Base-by-base conservation (phyloP, 352 stramenopile genomes). In the Phytophthora pseudosyringae region DNA sequence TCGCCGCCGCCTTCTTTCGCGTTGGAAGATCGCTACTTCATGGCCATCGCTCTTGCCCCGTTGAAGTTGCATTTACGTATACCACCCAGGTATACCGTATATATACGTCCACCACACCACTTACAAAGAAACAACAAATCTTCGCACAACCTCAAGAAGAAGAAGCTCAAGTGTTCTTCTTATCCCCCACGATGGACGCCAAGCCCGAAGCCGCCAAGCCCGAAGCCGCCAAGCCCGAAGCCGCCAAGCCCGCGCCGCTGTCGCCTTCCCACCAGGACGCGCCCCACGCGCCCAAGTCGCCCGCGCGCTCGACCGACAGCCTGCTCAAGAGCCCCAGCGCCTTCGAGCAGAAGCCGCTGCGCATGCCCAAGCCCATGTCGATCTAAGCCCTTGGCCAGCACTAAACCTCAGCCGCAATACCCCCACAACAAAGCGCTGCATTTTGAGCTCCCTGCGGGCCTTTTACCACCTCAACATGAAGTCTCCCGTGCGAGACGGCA, bases 351-450 rank as follows among this genome's bases (percentile, higher is more conserved):
- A 89, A 89, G 62, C 73, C 80, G 28, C 76, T 90, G 40, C 45
- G 66, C 11, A 90, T 88, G 81, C 81, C 81, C 56, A 90, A 90
- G 66, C 78, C 78, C 43, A 86, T 89, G 76, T 71, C 58, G 50
- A 85, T 87, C 67, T 88, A 82, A 71, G n/a, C 6, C 26, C n/a
- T 6, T 33, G 29, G 39, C 12, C 45, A 39, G 5, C 5, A 46
- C 16, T 31, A 31, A 43, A 52, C 21, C 21, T 21, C 21, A 21
- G 21, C 21, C 21, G 21, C 21, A 48, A 41, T n/a, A 18, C 11
- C 32, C 26, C 33, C 7, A 29, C 28, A 21, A 45, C 35, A 58
- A 52, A 15, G 6, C n/a, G 54, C 31, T 16, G 38, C 25, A 18
- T 47, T 40, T 43, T 16, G 31, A 35, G 10, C 31, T 3, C 31